phyloP scores from a whole-genome alignment of 257 asterid species.

The Nyctanthes arbortristis region DNA sequence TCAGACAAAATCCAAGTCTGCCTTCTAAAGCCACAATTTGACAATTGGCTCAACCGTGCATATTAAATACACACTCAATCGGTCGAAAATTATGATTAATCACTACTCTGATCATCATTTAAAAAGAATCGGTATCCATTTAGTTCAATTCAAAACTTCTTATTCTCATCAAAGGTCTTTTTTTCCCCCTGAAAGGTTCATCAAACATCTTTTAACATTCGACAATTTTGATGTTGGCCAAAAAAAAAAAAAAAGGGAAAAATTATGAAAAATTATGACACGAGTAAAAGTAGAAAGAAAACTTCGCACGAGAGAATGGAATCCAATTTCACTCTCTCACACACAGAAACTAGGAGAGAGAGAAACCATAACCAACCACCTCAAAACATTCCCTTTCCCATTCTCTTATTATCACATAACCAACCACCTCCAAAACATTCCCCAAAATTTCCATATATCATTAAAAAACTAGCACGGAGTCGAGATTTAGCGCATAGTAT shows the following conservation, averaged over 20 bases:
- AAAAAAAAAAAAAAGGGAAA: background rate
- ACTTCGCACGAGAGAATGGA: conserved; percentile 83
- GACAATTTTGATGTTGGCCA: conserved; percentile 3
- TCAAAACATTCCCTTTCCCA: conserved; percentile 21
- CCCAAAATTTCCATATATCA: background rate
- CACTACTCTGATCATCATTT: background rate
- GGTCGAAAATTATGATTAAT: background rate
- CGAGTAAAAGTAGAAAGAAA: conserved; percentile 47
- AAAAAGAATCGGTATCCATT: too few species aligned
- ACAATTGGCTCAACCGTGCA: conserved; percentile 22
- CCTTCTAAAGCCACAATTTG: conserved; percentile 14
- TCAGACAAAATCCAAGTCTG: conserved; percentile 53
- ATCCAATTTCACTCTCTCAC: conserved; percentile 44
- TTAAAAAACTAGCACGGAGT: background rate
- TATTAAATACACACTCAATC: too few species aligned
- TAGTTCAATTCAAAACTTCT: too few species aligned
- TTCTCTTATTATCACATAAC: too few species aligned
- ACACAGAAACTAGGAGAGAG: conserved; percentile 19
- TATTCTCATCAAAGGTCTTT: too few species aligned
- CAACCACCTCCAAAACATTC: background rate
- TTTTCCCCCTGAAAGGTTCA: too few species aligned
- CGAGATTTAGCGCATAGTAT: too few species aligned
- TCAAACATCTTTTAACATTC: background rate
- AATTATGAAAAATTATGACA: too few species aligned
- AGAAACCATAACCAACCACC: conserved; percentile 17